Evolutionary conservation across 2,329 filamentous ascomycete species (phyloP), one percentile per base, ranked within the genome.

Genomic region (Ophiostoma piceae): DNA sequence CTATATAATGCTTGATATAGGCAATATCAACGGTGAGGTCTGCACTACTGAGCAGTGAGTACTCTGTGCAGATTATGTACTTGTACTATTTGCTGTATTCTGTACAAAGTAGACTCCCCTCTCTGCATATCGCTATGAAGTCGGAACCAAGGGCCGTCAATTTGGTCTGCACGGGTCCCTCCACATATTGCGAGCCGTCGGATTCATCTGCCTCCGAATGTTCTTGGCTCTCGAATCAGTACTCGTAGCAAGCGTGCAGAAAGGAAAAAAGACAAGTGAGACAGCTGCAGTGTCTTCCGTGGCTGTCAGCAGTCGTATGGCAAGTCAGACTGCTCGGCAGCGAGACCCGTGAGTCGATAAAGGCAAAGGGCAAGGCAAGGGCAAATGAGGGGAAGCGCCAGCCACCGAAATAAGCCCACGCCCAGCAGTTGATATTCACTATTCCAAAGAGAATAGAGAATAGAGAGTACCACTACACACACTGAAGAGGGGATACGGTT

Each of bases 301-400:
- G 22, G 51, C 22, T 26, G 51, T 14, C 51, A 26, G 51, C 22
- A 2, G 5, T 8, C 43, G 43, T 47, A 19, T 47, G 43, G 19
- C 14, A 47, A 19, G 5, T 47, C 9, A 57, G 51, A 57, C 51
- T 57, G 22, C 51, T 57, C 51, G 51, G 22, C 51, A 57, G 51
- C 26, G 51, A 57, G 51, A 57, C 51, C 51, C 51, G 16, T 47
- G 51, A 57, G 51, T 57, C 47, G 47, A 60, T 26, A 32, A 29
- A 29, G 26, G 26, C 26, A 29, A 35, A 35, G 8, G 4, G 35
- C 8, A 35, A 6, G 35, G 35, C 35, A 35, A 35, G 6, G 12
- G 22, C 8, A 60, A 12, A 32, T 62, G 57, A 62, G 57, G 57
- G 57, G 57, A 60, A 32, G 26, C 5, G 57, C 57, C 57, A 62